Conservation (phyloP, 2,329 filamentous ascomycete genomes). For the Proliferodiscus dingleyae region DNA sequence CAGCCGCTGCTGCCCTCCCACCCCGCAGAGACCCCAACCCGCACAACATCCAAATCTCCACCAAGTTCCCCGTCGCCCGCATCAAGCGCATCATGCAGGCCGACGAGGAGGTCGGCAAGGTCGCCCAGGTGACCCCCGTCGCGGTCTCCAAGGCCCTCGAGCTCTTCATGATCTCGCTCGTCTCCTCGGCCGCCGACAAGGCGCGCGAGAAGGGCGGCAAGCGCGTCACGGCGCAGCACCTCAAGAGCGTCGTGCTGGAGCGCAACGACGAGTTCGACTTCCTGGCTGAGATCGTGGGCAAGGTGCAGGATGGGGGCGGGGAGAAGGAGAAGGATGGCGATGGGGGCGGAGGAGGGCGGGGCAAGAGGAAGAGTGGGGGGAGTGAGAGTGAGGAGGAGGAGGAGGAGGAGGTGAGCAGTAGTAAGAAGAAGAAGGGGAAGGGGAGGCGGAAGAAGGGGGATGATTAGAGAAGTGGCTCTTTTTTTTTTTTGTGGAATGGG, state of each 20-base stretch:
- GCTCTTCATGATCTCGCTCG: slow-evolving; percentile 94
- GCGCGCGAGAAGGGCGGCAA: slow-evolving; percentile 81
- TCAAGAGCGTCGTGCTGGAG: slow-evolving; percentile 83
- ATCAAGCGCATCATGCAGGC: slow-evolving; percentile 99
- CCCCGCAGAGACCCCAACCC: slow-evolving; percentile 42
- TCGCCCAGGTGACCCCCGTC: slow-evolving; percentile 94
- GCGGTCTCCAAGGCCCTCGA: slow-evolving; percentile 93
- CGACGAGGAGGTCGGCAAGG: slow-evolving; percentile 97
- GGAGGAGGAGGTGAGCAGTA: slow-evolving; percentile 20
- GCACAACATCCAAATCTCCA: slow-evolving; percentile 66
- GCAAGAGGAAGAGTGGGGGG: slow-evolving; percentile 18
- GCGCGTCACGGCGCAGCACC: slow-evolving; percentile 81
- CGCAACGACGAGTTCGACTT: slow-evolving; percentile 90
- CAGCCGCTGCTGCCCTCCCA: background rate
- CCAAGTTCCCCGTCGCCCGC: slow-evolving; percentile 92
- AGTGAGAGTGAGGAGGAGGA: slow-evolving; percentile 17
- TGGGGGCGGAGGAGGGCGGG: slow-evolving; percentile 26
- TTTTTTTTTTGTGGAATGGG: too few species aligned
- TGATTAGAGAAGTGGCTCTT: too few species aligned
- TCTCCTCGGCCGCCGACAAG: slow-evolving; percentile 80
- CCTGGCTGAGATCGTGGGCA: slow-evolving; percentile 80
- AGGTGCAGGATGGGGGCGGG: too few species aligned
- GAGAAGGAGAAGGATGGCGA: slow-evolving; percentile 52
- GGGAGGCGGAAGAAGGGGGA: slow-evolving; percentile 24
- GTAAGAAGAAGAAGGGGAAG: slow-evolving; percentile 25